A percentile compares a stretch with the other conserved stretches of the same genome.
phyloP scores from a whole-genome alignment of 2,329 filamentous ascomycete species.

The Karstenula rhodostoma region DNA sequence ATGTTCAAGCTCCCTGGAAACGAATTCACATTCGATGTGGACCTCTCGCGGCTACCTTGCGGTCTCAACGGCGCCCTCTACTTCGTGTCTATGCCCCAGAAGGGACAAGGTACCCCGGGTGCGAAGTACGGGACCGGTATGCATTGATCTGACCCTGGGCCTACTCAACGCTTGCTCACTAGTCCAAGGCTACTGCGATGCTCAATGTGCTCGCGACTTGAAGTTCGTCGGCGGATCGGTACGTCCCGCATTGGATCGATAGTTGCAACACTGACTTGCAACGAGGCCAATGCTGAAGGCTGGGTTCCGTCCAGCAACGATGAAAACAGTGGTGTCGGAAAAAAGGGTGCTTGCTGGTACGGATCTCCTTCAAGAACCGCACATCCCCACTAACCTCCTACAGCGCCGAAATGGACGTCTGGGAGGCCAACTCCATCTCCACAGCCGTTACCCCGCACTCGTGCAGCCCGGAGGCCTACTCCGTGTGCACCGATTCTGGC shows the following conservation, averaged over 20 bases:
- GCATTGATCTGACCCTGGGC: constrained; percentile 34
- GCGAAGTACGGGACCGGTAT: constrained; percentile 65
- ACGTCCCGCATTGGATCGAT: constrained; percentile 13
- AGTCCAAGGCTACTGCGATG: constrained; percentile 50
- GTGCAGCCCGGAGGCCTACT: constrained; percentile 56
- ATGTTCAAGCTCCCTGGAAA: constrained; percentile 49
- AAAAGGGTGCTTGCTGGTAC: constrained; percentile 67
- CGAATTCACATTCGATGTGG: constrained; percentile 51
- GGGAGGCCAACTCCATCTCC: constrained; percentile 70
- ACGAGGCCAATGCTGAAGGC: constrained; percentile 62
- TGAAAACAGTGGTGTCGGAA: constrained; percentile 60
- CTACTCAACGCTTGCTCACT: background rate
- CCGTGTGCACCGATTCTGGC: constrained; percentile 49
- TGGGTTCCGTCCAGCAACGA: constrained; percentile 63
- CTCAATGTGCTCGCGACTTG: constrained; percentile 51
- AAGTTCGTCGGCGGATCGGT: constrained; percentile 62
- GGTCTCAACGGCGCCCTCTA: constrained; percentile 68
- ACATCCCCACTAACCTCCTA: constrained; percentile 51
- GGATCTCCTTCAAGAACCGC: constrained; percentile 32
- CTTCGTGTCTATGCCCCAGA: constrained; percentile 64
- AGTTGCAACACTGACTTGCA: background rate
- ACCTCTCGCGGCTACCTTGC: constrained; percentile 69
- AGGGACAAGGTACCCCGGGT: constrained; percentile 54
- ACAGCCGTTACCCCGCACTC: constrained; percentile 69
- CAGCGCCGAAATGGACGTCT: constrained; percentile 21